Evolutionary conservation across 768 basidiomycete species (phyloP), one percentile per base, ranked within the genome.

Genomic region (Pleurotus salmoneostramineus): DNA sequence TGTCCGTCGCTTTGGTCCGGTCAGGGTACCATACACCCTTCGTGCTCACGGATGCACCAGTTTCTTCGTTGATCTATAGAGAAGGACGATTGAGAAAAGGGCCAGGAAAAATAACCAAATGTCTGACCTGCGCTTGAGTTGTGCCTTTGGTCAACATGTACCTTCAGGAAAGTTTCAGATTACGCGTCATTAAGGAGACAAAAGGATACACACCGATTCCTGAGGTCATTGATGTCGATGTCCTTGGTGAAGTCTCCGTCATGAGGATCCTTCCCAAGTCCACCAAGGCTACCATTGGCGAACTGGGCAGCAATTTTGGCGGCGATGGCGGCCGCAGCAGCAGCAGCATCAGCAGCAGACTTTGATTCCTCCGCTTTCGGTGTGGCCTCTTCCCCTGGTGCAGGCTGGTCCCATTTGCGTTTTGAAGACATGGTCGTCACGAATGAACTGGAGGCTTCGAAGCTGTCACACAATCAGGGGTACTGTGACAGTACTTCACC

Each of bases 21-120:
- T 98, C 96, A 0, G 96, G 96, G 66, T 97, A 94, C 96, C 96
- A 98, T 3, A 88, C 80, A 17, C 96, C 96, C 74, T 95, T 94
- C 27, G 96, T 98, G 56, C 88, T 87, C 36, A 98, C 88, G 0
- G 91, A 90, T 2, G 93, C 94, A 48, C 95, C 95, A 0, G 96
- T 97, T 49, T 97, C 88, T 57, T 91, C 88, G 60, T 93, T 79
- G 63, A 98, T 92, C 96, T 98, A 68, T 7, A 46, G 33, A 11
- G 14, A 36, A 6, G 10, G 64, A 57, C 7, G 36, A 17, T 36
- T 27, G n/a, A 10, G 33, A 36, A 21, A 5, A n/a, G 8, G 37
- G 12, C 14, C 11, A 11, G 15, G 1, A 32, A 15, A 31, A 17
- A 17, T 17, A 14, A 33, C 17, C 6, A n/a, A 21, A 42, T 14